Percentiles rank a stretch among this genome's conserved stretches.
phyloP scores from a whole-genome alignment of 768 basidiomycete species.

The Termitomyces sp. region DNA sequence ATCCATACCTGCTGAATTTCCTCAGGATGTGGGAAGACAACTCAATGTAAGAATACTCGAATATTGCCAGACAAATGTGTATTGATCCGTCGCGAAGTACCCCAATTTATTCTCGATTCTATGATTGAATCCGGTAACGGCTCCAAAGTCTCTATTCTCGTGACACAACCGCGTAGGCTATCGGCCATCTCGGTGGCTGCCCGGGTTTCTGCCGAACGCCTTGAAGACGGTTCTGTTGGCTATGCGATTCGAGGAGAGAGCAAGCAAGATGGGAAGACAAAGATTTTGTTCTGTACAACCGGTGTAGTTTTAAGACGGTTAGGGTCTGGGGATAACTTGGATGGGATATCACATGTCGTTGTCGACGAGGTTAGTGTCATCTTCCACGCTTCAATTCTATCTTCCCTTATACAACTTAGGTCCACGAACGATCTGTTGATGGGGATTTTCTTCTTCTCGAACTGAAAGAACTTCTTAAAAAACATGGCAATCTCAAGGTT shows the following conservation, averaged over 20 bases:
- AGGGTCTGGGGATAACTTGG: constrained; percentile 67
- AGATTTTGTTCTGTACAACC: constrained; percentile 88
- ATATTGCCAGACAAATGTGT: background rate
- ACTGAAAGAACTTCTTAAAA: constrained; percentile 69
- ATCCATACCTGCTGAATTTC: background rate
- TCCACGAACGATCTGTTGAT: constrained; percentile 91
- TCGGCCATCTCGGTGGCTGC: constrained; percentile 88
- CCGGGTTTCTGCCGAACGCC: constrained; percentile 80
- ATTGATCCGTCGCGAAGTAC: constrained; percentile 40
- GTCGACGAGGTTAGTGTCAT: constrained; percentile 75
- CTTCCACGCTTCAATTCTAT: background rate
- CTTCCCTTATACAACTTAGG: constrained; percentile 39
- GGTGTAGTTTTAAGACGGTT: constrained; percentile 86
- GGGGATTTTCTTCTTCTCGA: constrained; percentile 88
- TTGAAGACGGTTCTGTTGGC: constrained; percentile 77
- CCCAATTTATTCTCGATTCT: constrained; percentile 87
- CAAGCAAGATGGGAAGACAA: constrained; percentile 62
- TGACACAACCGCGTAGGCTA: constrained; percentile 89
- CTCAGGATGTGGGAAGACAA: constrained; percentile 87
- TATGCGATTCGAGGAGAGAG: constrained; percentile 90
- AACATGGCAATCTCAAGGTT: constrained; percentile 68
- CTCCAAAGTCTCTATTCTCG: constrained; percentile 67
- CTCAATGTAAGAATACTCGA: constrained; percentile 54
- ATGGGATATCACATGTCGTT: constrained; percentile 77
- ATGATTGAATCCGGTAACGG: constrained; percentile 64